These are phyloP conservation scores for Primulina eburnea DNA, from an alignment of 257 asterid species.

Conservation along the genomic window DNA sequence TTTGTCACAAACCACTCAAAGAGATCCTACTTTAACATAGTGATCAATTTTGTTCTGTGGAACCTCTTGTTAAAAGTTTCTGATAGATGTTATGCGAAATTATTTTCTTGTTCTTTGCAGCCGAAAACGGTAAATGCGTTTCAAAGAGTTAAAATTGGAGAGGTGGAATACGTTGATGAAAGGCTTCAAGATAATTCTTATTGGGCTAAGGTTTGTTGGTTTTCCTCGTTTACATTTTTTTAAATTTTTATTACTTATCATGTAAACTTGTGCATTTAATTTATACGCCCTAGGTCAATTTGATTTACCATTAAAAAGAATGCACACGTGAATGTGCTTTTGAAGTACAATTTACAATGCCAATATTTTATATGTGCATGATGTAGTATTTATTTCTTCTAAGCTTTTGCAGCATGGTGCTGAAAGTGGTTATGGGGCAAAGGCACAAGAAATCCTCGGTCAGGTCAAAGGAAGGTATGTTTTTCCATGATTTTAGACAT, in stretches of 20 bases:
- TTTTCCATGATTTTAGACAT: conserved; percentile 14
- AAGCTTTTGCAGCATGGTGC: conserved; percentile 72
- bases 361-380: background rate
- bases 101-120: conserved; percentile 45
- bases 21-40: background rate
- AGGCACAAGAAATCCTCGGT: conserved; percentile 94
- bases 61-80: background rate
- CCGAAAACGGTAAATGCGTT: conserved; percentile 69
- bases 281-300: background rate
- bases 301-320: background rate
- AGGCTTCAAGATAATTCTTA: conserved; percentile 94
- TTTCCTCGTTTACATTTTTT: background rate
- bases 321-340: background rate
- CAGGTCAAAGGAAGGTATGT: conserved; percentile 92
- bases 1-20: background rate
- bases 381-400: background rate
- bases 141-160: conserved; percentile 63
- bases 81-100: background rate
- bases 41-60: background rate
- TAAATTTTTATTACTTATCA: background rate
- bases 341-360: background rate
- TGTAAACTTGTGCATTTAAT: conserved; percentile 2
- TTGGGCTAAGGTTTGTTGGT: conserved; percentile 82
- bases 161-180: conserved; percentile 61
- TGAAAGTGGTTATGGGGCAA: conserved; percentile 92